Base-by-base conservation (phyloP, 169 alveolate species). In the Theileria annulata region DNA sequence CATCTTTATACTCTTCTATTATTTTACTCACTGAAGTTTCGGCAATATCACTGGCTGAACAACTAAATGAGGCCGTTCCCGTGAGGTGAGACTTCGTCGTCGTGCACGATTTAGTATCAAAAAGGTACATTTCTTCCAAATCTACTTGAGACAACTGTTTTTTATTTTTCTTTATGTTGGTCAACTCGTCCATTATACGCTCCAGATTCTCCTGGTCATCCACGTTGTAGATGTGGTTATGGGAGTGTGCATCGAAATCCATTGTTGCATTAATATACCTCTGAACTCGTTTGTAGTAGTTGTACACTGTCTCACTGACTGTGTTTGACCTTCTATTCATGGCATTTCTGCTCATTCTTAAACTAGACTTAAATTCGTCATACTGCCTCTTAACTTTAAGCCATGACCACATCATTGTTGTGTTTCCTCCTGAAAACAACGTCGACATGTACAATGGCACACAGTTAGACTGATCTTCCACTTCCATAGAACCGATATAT, bases 371-470 rank as follows among this genome's bases (percentile, higher is more conserved):
- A 62, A 28, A 62, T 21, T 62, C 64, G 75, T 82, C 71, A 10
- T 64, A 35, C 37, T 82, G 80, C 13, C 89, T 75, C 33, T 71
- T 30, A 25, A 82, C 89, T 69, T 82, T 82, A 23, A 82, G 71
- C 89, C 89, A 82, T 9, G 85, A 68, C 89, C 89, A 82, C 68
- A 82, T 30, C 59, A 70, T 49, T 47, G 77, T 82, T 31, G 80
- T 62, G 28, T 82, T 70, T 6, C 89, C 89, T 21, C 86, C 89
- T 5, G 42, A 21, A 68, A 82, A 75, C 42, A 82, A 31, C 51
- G 85, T 75, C 28, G 89, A 82, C 51, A 56, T 19, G 56, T 82
- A 82, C 17, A 82, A 58, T 2, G 89, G 89, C 37, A 82, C 77
- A 21, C 85, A 64, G 62, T 82, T 82, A 15, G 81, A 72, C 54